Evolutionary conservation across 2,329 filamentous ascomycete genomes (phyloP).

Genomic region (Monosporascus sp.): DNA sequence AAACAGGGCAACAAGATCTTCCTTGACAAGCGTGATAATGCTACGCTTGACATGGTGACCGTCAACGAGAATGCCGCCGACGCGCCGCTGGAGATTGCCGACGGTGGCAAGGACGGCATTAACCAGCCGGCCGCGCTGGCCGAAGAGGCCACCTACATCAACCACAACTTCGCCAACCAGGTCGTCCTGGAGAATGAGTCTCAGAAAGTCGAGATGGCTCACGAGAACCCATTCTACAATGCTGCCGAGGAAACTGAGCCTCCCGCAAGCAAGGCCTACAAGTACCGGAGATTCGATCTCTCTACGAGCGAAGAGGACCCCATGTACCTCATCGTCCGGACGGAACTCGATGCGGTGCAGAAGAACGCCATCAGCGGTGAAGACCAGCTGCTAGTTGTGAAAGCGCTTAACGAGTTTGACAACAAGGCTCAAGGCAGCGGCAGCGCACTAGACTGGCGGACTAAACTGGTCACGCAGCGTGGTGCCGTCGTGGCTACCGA

Average conservation of each 20-base stretch:
- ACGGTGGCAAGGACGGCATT: conserved; percentile 88
- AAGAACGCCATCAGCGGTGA: conserved; percentile 92
- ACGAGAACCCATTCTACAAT: conserved; percentile 98
- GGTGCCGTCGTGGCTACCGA: conserved; percentile 97
- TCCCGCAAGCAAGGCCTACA: conserved; percentile 94
- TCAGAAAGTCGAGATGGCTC: conserved; percentile 73
- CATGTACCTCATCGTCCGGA: conserved; percentile 86
- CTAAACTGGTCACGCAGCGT: conserved; percentile 88
- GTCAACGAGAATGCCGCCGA: conserved; percentile 99
- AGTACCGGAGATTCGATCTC: conserved; percentile 94
- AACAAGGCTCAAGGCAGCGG: conserved; percentile 94
- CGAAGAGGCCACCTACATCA: conserved; percentile 98
- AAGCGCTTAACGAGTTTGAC: conserved; percentile 98
- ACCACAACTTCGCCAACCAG: conserved; percentile 98
- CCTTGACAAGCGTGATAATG: conserved; percentile 96
- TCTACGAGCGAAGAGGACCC: conserved; percentile 93
- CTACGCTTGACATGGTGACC: conserved; percentile 91
- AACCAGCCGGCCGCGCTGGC: conserved; percentile 92
- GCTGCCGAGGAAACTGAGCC: conserved; percentile 87
- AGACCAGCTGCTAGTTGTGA: conserved; percentile 85
- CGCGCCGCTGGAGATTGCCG: conserved; percentile 83
- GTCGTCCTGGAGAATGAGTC: conserved; percentile 78
- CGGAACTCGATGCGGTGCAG: conserved; percentile 90
- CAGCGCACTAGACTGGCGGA: conserved; percentile 93
- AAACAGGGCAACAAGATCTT: conserved; percentile 95